These are phyloP conservation scores for Astrothelium subdiscretum DNA, from an alignment of 495 filamentous ascomycete genomes.

Conservation along the genomic window DNA sequence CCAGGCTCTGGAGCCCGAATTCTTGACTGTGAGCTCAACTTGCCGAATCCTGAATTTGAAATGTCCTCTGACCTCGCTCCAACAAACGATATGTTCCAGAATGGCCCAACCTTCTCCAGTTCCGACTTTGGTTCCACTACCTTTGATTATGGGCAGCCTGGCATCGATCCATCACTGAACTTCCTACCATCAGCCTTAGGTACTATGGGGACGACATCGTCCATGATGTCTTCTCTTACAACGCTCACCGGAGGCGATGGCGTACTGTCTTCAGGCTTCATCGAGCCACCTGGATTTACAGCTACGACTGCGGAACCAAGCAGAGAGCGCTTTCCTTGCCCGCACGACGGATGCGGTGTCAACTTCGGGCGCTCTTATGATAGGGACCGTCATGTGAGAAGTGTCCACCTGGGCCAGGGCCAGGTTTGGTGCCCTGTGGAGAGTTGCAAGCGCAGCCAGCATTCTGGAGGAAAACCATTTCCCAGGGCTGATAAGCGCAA, in stretches of 20 bases:
- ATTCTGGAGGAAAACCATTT: neutral
- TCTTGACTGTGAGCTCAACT: neutral
- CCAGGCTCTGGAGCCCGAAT: neutral
- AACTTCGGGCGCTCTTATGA: neutral
- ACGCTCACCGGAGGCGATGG: neutral
- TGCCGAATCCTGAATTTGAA: neutral
- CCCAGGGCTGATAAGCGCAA: neutral
- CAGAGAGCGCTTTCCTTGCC: neutral
- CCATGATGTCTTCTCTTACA: neutral
- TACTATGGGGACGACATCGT: neutral
- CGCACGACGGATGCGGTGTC: neutral
- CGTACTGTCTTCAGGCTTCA: neutral
- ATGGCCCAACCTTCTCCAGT: neutral
- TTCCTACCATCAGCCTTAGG: neutral
- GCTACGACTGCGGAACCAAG: neutral
- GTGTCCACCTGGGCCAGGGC: neutral
- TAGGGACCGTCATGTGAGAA: neutral
- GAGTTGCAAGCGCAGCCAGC: neutral
- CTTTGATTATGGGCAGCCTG: neutral
- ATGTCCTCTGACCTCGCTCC: neutral
- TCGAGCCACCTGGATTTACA: neutral
- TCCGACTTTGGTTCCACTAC: neutral
- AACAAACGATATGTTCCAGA: neutral
- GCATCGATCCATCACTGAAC: neutral
- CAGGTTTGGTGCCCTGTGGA: neutral